Evolutionary conservation across 768 basidiomycete species (phyloP).

Genomic region (Leccinum sublutescens): DNA sequence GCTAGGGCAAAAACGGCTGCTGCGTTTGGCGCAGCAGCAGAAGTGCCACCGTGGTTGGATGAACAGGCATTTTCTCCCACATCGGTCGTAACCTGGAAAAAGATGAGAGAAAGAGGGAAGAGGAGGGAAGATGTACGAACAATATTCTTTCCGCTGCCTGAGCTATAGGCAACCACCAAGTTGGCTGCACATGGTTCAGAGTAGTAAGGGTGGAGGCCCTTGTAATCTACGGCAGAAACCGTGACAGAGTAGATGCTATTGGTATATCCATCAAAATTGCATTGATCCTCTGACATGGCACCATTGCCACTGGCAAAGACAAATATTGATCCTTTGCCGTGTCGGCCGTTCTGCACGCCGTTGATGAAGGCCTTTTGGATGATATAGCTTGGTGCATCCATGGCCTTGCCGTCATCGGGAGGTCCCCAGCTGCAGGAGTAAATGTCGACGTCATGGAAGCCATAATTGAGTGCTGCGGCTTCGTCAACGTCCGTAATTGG

Average conservation of each 20-base stretch:
- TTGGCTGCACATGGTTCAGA: constrained; percentile 98
- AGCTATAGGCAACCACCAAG: constrained; percentile 94
- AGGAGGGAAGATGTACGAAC: constrained; percentile 47
- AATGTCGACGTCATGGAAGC: constrained; percentile 87
- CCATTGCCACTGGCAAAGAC: constrained; percentile 99
- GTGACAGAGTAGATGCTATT: constrained; percentile 97
- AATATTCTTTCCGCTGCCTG: constrained; percentile 90
- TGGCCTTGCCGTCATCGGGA: constrained; percentile 88
- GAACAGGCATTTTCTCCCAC: constrained; percentile 83
- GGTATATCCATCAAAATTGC: constrained; percentile 99
- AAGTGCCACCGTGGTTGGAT: constrained; percentile 87
- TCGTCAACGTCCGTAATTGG: constrained; percentile 96
- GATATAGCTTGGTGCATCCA: constrained; percentile 91
- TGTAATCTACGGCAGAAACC: constrained; percentile 91
- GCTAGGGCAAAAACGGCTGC: constrained; percentile 92
- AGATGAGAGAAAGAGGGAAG: constrained; percentile 14
- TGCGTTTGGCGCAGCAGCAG: constrained; percentile 96
- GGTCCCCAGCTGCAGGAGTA: constrained; percentile 98
- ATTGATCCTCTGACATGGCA: constrained; percentile 87
- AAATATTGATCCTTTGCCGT: constrained; percentile 88
- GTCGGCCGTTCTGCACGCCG: constrained; percentile 86
- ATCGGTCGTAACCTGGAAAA: constrained; percentile 85
- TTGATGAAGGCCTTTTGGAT: constrained; percentile 94
- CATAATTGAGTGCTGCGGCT: constrained; percentile 92
- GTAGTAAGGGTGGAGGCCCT: constrained; percentile 93